Evolutionary conservation across 176 grass and related monocot genomes (phyloP), one percentile per base, ranked within the genome.

Genomic region (Saccharum officinarum): DNA sequence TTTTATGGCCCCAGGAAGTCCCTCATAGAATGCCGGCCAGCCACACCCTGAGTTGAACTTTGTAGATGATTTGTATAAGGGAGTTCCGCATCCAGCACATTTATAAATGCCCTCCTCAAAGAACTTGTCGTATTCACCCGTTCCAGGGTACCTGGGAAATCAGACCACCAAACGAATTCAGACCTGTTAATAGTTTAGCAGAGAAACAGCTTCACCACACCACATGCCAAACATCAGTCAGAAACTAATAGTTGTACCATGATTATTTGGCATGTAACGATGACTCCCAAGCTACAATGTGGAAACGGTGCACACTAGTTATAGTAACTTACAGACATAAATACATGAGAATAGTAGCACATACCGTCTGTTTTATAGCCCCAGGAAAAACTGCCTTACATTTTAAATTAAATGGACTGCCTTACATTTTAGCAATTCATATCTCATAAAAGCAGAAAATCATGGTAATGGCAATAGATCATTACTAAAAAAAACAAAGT

Each of bases 41-140:
- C 97, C 93, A 87, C 97, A 98, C 45, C 97, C 92, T 34, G 97
- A 98, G 49, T 94, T 86, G 76, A 98, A 96, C 86, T 98, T 96
- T 1, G 97, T 94, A 81, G 78, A 92, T 25, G 97, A 98, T 91
- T 94, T 93, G 81, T 98, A 96, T 10, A 94, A 82, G 20, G 97
- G 97, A 23, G 90, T 91, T 70, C 93, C 92, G 15, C 97, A 98
- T 23, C 97, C 97, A 40, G 79, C 93, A 87, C 97, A 98, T 59
- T 85, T 38, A 31, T 96, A 99, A 76, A 89, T 46, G 30, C 97
- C 92, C 11, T 95, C 90, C 6, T n/a, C 47, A 4, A 79, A 96
- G 36, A 88, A 74, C 79, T 99, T 99, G 71, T 96, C 88, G 63
- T 96, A 99, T 46, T 94, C 84, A 77, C 93, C 93, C 3, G 93